phyloP scores from a whole-genome alignment of 2,329 filamentous ascomycete genomes.

The Penicillium polonicum region DNA sequence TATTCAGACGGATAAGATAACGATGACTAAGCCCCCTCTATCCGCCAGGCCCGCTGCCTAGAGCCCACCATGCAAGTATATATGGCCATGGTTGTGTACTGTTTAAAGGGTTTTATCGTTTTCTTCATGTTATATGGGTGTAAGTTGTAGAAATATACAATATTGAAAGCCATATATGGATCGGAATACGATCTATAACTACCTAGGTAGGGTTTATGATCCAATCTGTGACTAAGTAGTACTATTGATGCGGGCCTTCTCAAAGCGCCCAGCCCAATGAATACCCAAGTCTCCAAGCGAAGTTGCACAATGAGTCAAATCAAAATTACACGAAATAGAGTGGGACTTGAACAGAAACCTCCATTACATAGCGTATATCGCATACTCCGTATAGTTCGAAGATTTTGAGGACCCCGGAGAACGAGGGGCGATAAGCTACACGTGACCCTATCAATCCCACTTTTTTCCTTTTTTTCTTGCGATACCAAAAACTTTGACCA shows the following conservation, averaged over 20 bases:
- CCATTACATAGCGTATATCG: no score
- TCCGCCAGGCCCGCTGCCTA: neutral
- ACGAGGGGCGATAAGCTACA: constrained; percentile 32
- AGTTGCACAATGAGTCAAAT: constrained; percentile 6
- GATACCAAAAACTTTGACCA: constrained; percentile 10
- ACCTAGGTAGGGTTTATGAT: neutral
- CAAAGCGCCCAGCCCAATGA: constrained; percentile 6
- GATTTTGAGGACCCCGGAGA: constrained; percentile 23
- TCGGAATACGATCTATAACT: neutral
- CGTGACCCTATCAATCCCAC: constrained; percentile 33
- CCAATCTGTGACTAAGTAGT: neutral
- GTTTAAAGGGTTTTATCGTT: neutral
- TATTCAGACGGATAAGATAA: constrained; percentile 35
- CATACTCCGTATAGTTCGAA: neutral
- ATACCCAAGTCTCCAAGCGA: constrained; percentile 13
- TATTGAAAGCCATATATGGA: no score
- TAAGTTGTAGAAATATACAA: neutral
- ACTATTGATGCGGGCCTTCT: constrained; percentile 4
- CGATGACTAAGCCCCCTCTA: constrained; percentile 23
- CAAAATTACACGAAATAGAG: neutral
- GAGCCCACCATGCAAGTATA: neutral
- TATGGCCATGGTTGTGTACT: neutral
- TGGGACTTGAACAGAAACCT: neutral
- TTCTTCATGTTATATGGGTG: neutral
- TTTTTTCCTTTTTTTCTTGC: constrained; percentile 29